Evolutionary conservation across 2,329 filamentous ascomycete genomes (phyloP), one percentile per base, ranked within the genome.

Genomic region (Phoma sp.): DNA sequence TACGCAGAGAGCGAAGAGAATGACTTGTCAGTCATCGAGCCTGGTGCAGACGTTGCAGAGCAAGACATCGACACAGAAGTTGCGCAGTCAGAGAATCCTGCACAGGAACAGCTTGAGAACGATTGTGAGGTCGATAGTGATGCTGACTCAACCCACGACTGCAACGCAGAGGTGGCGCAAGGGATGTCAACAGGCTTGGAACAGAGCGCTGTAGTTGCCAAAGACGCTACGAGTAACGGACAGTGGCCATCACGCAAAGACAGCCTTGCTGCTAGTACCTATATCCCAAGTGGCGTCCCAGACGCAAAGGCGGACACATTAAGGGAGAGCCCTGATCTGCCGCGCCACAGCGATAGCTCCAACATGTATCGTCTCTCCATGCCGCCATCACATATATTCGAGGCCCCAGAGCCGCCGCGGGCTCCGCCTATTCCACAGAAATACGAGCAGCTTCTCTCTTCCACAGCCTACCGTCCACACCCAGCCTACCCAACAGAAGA

Each of bases 11-110:
- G 54, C 13, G 67, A 66, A 36, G 58, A 63, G 33, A 53, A 65
- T 11, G 58, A 61, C 1, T 18, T 69, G 45, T 61, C 66, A 3
- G 51, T 71, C 7, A 72, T 71, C 47, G 68, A 71, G 53, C 69
- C 67, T 6, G 44, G 48, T 3, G 58, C 57, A 22, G 36, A 7
- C n/a, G 25, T 13, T 7, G 14, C 9, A 13, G 23, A 47, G 13
- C n/a, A 24, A 2, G 29, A 36, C 11, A 9, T n/a, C 10, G 22
- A 30, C 5, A 18, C 13, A 4, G 7, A 32, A 9, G 9, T 9
- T 4, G 5, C 4, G 8, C 11, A 38, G 11, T n/a, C 11, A 6
- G n/a, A 22, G 6, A 14, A 46, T 9, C 13, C 11, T 11, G 13
- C 24, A 2, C 4, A 38, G 4, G 4, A n/a, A 11, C 24, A 25